Percentiles rank a stretch among this genome's conserved stretches.
phyloP scores from a whole-genome alignment of 2,329 filamentous ascomycete genomes.

The Shiraia sp. region DNA sequence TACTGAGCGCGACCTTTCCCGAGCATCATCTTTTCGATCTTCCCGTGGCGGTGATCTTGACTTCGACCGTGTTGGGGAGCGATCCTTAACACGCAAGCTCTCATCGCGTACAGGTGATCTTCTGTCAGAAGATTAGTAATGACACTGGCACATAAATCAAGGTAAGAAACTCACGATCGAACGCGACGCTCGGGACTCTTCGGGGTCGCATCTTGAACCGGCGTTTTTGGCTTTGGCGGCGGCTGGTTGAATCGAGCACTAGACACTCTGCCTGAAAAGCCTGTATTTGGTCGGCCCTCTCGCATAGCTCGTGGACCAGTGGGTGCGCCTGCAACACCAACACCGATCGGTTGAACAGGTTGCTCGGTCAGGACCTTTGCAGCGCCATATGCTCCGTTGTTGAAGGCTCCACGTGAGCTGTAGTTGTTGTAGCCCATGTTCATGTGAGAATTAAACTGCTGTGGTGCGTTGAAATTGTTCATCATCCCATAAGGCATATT shows the following conservation, averaged over 20 bases:
- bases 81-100: constrained; percentile 37
- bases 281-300: constrained; percentile 82
- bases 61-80: constrained; percentile 47
- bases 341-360: constrained; percentile 46
- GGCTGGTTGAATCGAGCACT: constrained; percentile 30
- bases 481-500: constrained; percentile 34
- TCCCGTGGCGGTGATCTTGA: constrained; percentile 43
- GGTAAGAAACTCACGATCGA: constrained; percentile 32
- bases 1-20: constrained; percentile 30
- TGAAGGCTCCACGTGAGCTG: constrained; percentile 53
- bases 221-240: constrained; percentile 22
- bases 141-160: background rate
- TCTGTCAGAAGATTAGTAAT: constrained; percentile 19
- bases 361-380: constrained; percentile 43
- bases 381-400: constrained; percentile 39
- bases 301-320: constrained; percentile 95
- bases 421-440: constrained; percentile 45
- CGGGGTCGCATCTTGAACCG: constrained; percentile 20
- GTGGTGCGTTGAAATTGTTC: constrained; percentile 59
- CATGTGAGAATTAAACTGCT: constrained; percentile 44
- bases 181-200: constrained; percentile 31
- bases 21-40: constrained; percentile 15
- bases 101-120: constrained; percentile 42
- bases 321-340: constrained; percentile 73
- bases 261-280: constrained; percentile 64